These are phyloP conservation scores for Starmera dryadoides DNA, from an alignment of 805 yeast species.

Conservation along the genomic window DNA sequence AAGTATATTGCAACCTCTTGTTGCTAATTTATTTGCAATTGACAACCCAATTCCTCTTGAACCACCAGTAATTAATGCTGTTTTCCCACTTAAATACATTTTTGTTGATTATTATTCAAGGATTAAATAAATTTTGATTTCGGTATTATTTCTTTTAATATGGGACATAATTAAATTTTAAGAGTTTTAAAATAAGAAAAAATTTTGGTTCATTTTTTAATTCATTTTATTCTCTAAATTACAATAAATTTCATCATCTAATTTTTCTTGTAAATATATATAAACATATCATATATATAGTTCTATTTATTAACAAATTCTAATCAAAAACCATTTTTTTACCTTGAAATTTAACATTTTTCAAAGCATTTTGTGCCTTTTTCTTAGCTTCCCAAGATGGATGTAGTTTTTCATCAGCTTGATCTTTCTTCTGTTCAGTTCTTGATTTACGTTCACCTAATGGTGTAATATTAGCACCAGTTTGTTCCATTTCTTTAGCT, in stretches of 20 bases:
- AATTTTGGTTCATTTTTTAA: no score
- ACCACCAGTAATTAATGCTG: slow-evolving; percentile 63
- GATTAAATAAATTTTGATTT: no score
- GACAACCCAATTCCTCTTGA: slow-evolving; percentile 60
- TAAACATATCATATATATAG: neutral
- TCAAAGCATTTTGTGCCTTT: slow-evolving; percentile 57
- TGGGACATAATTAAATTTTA: no score
- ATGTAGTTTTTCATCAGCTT: slow-evolving; percentile 39
- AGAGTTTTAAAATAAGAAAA: no score
- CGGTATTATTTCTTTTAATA: no score
- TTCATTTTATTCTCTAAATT: no score
- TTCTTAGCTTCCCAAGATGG: slow-evolving; percentile 98
- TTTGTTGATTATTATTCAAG: neutral
- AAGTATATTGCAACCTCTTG: slow-evolving; percentile 43
- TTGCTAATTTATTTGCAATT: slow-evolving; percentile 44
- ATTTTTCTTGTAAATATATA: no score
- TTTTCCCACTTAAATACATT: slow-evolving; percentile 15
- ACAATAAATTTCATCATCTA: no score
- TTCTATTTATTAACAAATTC: no score
- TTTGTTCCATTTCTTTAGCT: slow-evolving; percentile 24
- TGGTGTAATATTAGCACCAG: slow-evolving; percentile 32
- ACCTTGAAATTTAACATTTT: slow-evolving; percentile 68
- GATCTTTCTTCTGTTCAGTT: slow-evolving; percentile 7
- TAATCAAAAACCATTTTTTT: slow-evolving; percentile 75
- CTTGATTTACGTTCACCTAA: slow-evolving; percentile 27